phyloP scores from a whole-genome alignment of 768 basidiomycete species.

The Coprinopsis cinerea region DNA sequence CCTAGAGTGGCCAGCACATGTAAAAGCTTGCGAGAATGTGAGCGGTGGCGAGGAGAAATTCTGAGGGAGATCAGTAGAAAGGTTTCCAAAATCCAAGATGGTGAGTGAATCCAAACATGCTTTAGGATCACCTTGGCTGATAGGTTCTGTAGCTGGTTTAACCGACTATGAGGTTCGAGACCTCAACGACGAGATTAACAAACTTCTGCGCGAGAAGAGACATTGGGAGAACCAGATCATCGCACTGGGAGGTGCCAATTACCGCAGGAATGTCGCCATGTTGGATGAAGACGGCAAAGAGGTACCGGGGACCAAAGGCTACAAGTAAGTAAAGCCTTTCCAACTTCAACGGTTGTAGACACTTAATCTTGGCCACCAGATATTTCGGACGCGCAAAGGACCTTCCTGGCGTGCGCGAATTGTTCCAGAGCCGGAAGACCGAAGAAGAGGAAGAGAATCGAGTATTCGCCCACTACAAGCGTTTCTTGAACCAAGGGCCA shows the following conservation, averaged over 20 bases:
- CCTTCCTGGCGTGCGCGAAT: constrained; percentile 88
- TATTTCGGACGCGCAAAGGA: constrained; percentile 98
- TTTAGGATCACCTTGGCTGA: background rate
- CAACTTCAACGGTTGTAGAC: too few species aligned
- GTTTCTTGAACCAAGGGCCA: constrained; percentile 83
- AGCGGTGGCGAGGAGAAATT: constrained; percentile 95
- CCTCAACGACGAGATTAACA: constrained; percentile 97
- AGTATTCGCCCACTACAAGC: constrained; percentile 71
- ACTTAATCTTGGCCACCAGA: constrained; percentile 32
- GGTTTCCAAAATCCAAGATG: constrained; percentile 96
- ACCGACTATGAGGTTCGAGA: constrained; percentile 96
- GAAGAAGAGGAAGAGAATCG: constrained; percentile 89
- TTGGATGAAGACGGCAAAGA: constrained; percentile 92
- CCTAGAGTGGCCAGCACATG: constrained; percentile 90
- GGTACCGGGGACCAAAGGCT: constrained; percentile 94
- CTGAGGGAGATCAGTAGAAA: constrained; percentile 91
- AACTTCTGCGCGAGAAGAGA: constrained; percentile 86
- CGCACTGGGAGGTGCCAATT: constrained; percentile 93
- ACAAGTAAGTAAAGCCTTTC: constrained; percentile 61
- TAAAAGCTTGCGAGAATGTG: constrained; percentile 88
- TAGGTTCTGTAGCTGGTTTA: constrained; percentile 59
- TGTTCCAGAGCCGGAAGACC: constrained; percentile 83
- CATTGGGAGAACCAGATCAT: constrained; percentile 99
- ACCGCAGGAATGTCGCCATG: constrained; percentile 90
- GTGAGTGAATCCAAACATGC: constrained; percentile 36